Percentiles rank a stretch among this genome's conserved stretches.
Evolutionary conservation across 2,329 filamentous ascomycete genomes (phyloP).

Genomic region (Gremmenia infestans): DNA sequence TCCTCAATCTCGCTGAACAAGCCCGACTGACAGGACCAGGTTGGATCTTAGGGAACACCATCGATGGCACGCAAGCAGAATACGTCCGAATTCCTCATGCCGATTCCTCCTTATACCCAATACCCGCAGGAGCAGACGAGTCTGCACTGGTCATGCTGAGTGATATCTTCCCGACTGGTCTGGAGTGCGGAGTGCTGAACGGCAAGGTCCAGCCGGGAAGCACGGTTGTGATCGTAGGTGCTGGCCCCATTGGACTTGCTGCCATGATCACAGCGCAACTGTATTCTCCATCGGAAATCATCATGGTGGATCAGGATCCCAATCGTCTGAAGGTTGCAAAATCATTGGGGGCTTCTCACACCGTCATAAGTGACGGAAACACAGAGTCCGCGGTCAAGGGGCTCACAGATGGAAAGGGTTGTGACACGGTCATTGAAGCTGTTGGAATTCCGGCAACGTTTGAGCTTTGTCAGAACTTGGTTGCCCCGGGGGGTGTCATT

Average conservation of each 20-base stretch:
- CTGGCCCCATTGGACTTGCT: conserved; percentile 52
- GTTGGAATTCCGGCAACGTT: conserved; percentile 51
- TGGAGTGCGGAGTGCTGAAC: conserved; percentile 50
- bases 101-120: conserved; percentile 74
- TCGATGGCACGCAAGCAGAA: conserved; percentile 82
- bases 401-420: conserved; percentile 47
- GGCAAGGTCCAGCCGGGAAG: conserved; percentile 46
- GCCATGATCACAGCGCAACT: conserved; percentile 49
- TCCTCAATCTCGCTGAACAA: not conserved
- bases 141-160: conserved; percentile 61
- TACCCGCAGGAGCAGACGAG: conserved; percentile 75
- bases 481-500: conserved; percentile 48
- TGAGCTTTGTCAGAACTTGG: conserved; percentile 46
- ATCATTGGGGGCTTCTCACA: conserved; percentile 43
- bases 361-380: conserved; percentile 34
- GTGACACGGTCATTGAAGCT: conserved; percentile 53
- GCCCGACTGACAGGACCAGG: conserved; percentile 20
- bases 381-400: conserved; percentile 36
- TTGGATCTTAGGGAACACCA: conserved; percentile 49
- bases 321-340: conserved; percentile 43
- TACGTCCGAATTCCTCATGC: conserved; percentile 77
- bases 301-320: conserved; percentile 47
- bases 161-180: conserved; percentile 52
- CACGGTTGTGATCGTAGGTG: conserved; percentile 50
- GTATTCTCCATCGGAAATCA: conserved; percentile 47